A percentile compares a stretch with the other conserved stretches of the same genome.
Evolutionary conservation across 441 rosid species (phyloP).

Genomic region (Populus tomentosa): DNA sequence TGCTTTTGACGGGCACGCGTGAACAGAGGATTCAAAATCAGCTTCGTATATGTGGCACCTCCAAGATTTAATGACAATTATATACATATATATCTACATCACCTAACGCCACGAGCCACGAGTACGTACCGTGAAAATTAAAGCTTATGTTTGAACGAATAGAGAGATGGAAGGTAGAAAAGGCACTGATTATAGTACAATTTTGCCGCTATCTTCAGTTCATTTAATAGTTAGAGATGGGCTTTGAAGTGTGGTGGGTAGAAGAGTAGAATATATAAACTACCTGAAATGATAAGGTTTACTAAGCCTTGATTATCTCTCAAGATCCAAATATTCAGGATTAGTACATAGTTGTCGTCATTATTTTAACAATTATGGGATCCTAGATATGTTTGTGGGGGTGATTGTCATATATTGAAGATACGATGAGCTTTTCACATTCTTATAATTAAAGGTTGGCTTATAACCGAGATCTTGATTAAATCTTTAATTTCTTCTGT

Average conservation of each 20-base stretch:
- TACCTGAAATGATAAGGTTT: slow-evolving; percentile 32
- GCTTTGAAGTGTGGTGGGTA: slow-evolving; percentile 21
- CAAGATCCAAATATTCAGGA: neutral
- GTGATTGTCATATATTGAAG: too few relatives aligned
- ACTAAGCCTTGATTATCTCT: neutral
- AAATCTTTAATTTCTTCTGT: too few relatives aligned
- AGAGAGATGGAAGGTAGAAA: too few relatives aligned
- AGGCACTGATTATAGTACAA: too few relatives aligned
- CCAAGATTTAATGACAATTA: neutral
- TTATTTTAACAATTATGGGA: neutral
- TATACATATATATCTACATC: too few relatives aligned
- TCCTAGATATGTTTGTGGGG: too few relatives aligned
- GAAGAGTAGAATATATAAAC: slow-evolving; percentile 21
- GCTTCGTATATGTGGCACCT: slow-evolving; percentile 21
- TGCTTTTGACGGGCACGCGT: slow-evolving; percentile 39
- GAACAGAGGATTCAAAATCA: slow-evolving; percentile 13
- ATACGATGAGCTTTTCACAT: too few relatives aligned
- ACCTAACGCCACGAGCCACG: too few relatives aligned
- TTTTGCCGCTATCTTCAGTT: neutral
- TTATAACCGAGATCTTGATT: too few relatives aligned
- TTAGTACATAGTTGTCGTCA: neutral
- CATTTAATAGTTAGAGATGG: slow-evolving; percentile 7
- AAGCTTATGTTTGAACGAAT: too few relatives aligned
- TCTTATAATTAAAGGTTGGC: too few relatives aligned
- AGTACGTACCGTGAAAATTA: too few relatives aligned